These are phyloP conservation scores for Blepharisma stoltei DNA, from an alignment of 73 alveolate species.

Conservation along the genomic window DNA sequence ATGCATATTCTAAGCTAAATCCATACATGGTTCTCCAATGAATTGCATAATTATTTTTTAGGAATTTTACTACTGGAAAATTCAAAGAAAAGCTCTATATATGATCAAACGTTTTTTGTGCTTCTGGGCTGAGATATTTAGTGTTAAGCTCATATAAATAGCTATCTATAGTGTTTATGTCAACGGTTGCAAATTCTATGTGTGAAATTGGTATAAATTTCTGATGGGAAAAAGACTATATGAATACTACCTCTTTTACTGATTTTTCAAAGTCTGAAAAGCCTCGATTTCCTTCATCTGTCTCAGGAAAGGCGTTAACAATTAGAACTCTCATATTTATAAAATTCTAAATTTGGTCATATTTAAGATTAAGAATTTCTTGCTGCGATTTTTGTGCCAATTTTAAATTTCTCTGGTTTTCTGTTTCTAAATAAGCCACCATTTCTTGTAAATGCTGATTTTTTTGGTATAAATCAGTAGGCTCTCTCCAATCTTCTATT, in stretches of 20 bases:
- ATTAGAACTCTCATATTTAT: slow-evolving; percentile 48
- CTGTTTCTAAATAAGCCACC: not conserved
- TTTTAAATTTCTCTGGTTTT: not conserved
- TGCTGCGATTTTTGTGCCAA: not conserved
- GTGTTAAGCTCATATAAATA: slow-evolving; percentile 52
- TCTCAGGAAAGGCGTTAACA: slow-evolving; percentile 42
- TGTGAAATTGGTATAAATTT: slow-evolving; percentile 3
- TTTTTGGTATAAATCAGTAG: slow-evolving; percentile 9
- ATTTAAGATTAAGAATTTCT: slow-evolving; percentile 11
- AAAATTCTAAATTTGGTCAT: not conserved
- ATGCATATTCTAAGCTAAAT: too few species aligned
- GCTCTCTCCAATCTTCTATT: slow-evolving; percentile 6
- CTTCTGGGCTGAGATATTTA: slow-evolving; percentile 3
- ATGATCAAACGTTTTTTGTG: slow-evolving; percentile 22
- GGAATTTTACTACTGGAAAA: too few species aligned
- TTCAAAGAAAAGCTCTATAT: too few species aligned
- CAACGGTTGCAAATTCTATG: slow-evolving; percentile 22
- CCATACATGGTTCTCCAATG: too few species aligned
- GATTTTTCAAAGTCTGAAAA: slow-evolving; percentile 33
- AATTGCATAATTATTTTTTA: too few species aligned
- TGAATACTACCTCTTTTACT: slow-evolving; percentile 33
- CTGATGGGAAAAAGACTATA: slow-evolving; percentile 17
- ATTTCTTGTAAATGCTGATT: slow-evolving; percentile 10
- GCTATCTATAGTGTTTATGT: slow-evolving; percentile 39
- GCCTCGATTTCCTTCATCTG: slow-evolving; percentile 30